A percentile compares a stretch with the other conserved stretches of the same genome.
Conservation (phyloP, 139 green algal genomes). For the Monoraphidium neglectum region DNA sequence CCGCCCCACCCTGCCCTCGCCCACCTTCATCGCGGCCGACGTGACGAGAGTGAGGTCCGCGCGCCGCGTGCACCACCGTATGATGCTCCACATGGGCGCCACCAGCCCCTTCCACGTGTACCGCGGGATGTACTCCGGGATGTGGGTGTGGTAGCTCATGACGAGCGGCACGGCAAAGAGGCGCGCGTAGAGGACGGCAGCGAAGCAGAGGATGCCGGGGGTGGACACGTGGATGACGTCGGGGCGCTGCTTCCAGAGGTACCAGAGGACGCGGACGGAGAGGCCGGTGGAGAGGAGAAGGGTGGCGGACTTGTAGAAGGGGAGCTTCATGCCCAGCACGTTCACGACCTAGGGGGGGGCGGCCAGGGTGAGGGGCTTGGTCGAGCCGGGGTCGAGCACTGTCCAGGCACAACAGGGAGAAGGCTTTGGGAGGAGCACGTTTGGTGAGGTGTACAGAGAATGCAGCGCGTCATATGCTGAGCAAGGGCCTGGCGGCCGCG, state of each 20-base stretch:
- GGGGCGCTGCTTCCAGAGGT: conserved; percentile 41
- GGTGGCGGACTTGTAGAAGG: conserved; percentile 76
- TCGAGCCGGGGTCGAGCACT: no score
- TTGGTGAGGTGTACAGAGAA: no score
- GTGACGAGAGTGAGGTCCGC: conserved; percentile 80
- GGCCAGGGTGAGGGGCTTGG: conserved; percentile 2
- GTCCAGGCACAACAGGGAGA: no score
- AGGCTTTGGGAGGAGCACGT: no score
- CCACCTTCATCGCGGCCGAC: conserved; percentile 62
- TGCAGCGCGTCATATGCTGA: no score
- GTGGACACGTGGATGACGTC: conserved; percentile 86
- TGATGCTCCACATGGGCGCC: conserved; percentile 89
- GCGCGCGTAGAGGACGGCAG: conserved; percentile 89
- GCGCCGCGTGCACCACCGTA: conserved; percentile 78
- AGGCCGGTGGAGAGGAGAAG: conserved; percentile 79
- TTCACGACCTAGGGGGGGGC: conserved; percentile 47
- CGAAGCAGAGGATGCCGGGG: conserved; percentile 84
- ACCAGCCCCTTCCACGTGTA: conserved; percentile 80
- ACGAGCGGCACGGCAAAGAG: conserved; percentile 88
- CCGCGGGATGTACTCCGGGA: conserved; percentile 92
- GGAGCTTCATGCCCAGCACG: conserved; percentile 67
- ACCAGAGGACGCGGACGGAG: conserved; percentile 54
- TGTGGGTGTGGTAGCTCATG: conserved; percentile 98
- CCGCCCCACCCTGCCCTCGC: background rate
- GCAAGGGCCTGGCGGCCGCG: no score